These are phyloP conservation scores for Xanthoconium purpureum DNA, from an alignment of 768 basidiomycete species.

Conservation along the genomic window DNA sequence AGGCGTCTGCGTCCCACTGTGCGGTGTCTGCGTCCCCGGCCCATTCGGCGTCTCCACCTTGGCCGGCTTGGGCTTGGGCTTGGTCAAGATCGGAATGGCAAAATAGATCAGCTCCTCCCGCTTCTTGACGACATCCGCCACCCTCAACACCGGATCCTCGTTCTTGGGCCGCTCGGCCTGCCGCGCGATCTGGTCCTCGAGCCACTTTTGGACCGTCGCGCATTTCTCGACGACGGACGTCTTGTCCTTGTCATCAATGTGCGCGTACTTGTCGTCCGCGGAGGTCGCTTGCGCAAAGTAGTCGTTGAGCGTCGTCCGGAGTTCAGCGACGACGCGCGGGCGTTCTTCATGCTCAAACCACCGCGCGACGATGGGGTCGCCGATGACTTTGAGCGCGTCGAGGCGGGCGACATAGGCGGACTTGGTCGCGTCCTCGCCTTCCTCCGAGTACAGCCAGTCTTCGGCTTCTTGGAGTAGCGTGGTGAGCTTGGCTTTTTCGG, in stretches of 20 bases:
- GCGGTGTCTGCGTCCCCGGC: constrained; percentile 62
- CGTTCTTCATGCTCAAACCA: constrained; percentile 84
- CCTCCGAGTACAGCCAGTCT: constrained; percentile 97
- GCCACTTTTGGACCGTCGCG: constrained; percentile 90
- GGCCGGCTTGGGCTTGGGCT: constrained; percentile 85
- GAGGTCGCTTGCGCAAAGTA: constrained; percentile 85
- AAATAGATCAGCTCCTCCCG: constrained; percentile 90
- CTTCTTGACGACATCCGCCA: constrained; percentile 84
- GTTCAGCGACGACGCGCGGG: constrained; percentile 61
- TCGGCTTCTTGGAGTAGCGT: constrained; percentile 73
- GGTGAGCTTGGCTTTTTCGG: constrained; percentile 78
- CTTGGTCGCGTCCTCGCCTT: constrained; percentile 93
- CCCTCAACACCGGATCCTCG: constrained; percentile 78
- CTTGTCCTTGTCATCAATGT: constrained; percentile 89
- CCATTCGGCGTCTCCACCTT: constrained; percentile 48
- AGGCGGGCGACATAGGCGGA: constrained; percentile 88
- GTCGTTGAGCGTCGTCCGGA: constrained; percentile 85
- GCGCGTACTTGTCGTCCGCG: constrained; percentile 78
- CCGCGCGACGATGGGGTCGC: constrained; percentile 83
- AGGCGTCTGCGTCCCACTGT: constrained; percentile 58
- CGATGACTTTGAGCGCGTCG: constrained; percentile 78
- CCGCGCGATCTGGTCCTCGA: constrained; percentile 84
- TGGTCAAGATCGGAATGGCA: constrained; percentile 84
- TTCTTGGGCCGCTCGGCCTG: constrained; percentile 91
- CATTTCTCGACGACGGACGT: constrained; percentile 84